Percentiles rank a stretch among this genome's conserved stretches.
These are phyloP conservation scores for Crepidotus variabilis DNA, from an alignment of 768 basidiomycete species.

Conservation along the genomic window DNA sequence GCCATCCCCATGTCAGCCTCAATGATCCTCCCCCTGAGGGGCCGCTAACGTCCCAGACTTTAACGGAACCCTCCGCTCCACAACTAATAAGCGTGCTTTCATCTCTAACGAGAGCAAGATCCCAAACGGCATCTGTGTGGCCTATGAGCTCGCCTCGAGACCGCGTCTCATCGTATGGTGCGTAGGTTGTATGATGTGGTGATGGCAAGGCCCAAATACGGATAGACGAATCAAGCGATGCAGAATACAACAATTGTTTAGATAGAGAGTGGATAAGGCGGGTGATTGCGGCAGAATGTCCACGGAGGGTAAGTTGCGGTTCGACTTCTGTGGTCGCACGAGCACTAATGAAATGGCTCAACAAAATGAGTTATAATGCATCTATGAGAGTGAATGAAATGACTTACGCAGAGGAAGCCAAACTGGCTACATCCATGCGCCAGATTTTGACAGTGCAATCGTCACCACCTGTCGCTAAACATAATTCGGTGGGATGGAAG, in stretches of 20 bases:
- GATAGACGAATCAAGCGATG: constrained; percentile 91
- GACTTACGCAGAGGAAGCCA: constrained; percentile 77
- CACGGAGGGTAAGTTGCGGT: constrained; percentile 89
- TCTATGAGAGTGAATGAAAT: constrained; percentile 7
- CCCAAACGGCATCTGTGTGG: constrained; percentile 97
- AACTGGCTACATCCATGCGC: constrained; percentile 76
- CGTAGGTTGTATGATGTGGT: constrained; percentile 81
- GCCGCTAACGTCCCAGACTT: constrained; percentile 87
- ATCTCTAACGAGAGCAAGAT: constrained; percentile 79
- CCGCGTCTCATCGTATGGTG: constrained; percentile 80
- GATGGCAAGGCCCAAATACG: constrained; percentile 85
- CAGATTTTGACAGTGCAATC: constrained; percentile 96
- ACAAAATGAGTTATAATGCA: constrained; percentile 10
- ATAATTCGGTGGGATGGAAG: constrained; percentile 83
- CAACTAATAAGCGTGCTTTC: constrained; percentile 85
- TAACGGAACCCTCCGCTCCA: constrained; percentile 87
- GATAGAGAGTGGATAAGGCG: constrained; percentile 76
- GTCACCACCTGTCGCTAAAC: constrained; percentile 90
- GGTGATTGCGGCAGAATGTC: constrained; percentile 90
- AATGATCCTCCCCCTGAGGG: constrained; percentile 62
- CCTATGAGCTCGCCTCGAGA: constrained; percentile 81
- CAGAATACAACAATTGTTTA: constrained; percentile 80
- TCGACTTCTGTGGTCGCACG: constrained; percentile 84
- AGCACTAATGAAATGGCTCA: constrained; percentile 35
- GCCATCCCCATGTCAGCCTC: constrained; percentile 77